Conservation (phyloP, 257 asterid species). For the Solanum paucissectum region DNA sequence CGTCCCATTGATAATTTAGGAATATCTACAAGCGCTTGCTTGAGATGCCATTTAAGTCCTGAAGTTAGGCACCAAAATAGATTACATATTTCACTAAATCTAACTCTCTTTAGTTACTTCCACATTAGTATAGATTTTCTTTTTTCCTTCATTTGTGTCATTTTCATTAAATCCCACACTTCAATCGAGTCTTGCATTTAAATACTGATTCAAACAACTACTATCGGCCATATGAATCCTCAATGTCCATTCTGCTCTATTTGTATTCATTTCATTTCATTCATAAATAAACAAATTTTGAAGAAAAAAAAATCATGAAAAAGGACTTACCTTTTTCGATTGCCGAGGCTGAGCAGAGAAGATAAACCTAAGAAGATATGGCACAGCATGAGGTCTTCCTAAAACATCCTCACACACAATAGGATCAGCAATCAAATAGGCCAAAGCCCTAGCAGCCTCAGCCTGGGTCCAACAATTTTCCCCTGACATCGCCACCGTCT, state of each 20-base stretch:
- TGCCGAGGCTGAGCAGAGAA: slow-evolving; percentile 82
- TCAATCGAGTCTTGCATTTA: neutral
- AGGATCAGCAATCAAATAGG: slow-evolving; percentile 75
- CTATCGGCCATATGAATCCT: neutral
- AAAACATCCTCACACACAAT: slow-evolving; percentile 64
- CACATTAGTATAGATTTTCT: neutral
- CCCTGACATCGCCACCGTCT: slow-evolving; percentile 45
- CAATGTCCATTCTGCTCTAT: neutral
- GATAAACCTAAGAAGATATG: slow-evolving; percentile 73
- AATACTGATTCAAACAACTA: neutral
- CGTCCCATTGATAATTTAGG: neutral
- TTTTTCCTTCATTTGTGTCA: neutral
- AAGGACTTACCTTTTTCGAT: slow-evolving; percentile 48
- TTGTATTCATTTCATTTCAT: neutral
- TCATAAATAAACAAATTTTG: neutral
- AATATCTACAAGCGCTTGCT: neutral
- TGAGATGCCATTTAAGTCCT: neutral
- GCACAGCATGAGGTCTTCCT: slow-evolving; percentile 83
- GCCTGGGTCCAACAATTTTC: slow-evolving; percentile 69
- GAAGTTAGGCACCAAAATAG: neutral
- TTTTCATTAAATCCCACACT: neutral
- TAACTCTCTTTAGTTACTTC: neutral
- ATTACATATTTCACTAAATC: neutral
- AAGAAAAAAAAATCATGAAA: neutral
- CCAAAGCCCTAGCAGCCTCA: slow-evolving; percentile 94